Base-by-base conservation (phyloP, 2,329 filamentous ascomycete genomes). In the Diaporthe capsici region DNA sequence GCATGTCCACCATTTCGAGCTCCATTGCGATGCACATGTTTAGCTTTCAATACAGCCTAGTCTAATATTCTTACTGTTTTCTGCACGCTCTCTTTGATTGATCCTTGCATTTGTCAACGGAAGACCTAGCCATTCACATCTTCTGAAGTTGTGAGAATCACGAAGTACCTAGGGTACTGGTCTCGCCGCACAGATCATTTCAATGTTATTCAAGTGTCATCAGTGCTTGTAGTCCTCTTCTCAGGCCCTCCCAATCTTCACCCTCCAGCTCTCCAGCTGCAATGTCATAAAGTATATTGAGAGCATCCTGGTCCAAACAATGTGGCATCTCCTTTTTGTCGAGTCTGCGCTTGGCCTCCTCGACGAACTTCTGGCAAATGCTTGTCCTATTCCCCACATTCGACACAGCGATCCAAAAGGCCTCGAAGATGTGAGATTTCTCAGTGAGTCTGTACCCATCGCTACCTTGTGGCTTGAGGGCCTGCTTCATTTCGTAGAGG, bases 321-420 rank as follows among this genome's bases (percentile, higher is more conserved):
- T 61, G 37, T 6, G 58, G 34, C 10, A 44, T 17, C 10, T 44
- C 37, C 37, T 61, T 13, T 17, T 44, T 15, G 20, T 25, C 22
- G 37, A 61, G 22, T 17, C 10, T 28, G 22, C 37, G 22, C 58
- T 42, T 61, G 12, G 58, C 58, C 58, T 44, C 58, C 12, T 61
- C 58, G 12, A 61, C 37, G 8, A 61, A 44, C 7, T 42, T 44
- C 13, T 44, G 37, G 20, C 58, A 61, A 61, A 61, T 44, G 22
- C 37, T 42, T 17, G 37, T 42, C 37, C 58, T 61, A 1, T 44
- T 61, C 6, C 22, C 7, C 58, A 7, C 37, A 15, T 28, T 61
- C 34, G 37, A 42, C 37, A 28, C 58, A 17, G 58, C 58, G 37
- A 61, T 61, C 58, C 58, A 61, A 42, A 42, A 42, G 13, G 58